Conservation (phyloP, 257 asterid genomes). For the Nicotiana attenuata region DNA sequence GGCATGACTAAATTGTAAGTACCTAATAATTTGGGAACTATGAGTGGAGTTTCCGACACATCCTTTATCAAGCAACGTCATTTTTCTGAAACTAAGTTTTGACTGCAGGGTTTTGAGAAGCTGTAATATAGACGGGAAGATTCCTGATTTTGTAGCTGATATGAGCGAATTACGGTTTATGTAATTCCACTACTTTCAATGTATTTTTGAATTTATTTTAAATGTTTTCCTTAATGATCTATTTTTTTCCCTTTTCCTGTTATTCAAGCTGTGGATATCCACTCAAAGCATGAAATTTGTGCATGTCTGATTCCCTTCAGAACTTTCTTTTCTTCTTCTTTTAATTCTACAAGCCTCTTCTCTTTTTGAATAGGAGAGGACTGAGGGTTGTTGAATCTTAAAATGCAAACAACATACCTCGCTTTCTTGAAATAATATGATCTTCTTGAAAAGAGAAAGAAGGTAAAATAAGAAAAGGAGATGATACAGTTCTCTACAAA, state of each 20-base stretch:
- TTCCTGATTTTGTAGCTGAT: slow-evolving; percentile 27
- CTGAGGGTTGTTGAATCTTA: neutral
- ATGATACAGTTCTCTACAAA: neutral
- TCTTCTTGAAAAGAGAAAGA: neutral
- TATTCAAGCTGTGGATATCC: neutral
- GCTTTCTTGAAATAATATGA: neutral
- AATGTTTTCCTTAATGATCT: neutral
- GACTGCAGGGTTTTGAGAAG: slow-evolving; percentile 56
- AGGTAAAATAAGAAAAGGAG: neutral
- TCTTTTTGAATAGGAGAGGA: neutral
- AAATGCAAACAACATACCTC: neutral
- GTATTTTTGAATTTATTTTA: neutral
- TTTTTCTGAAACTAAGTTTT: neutral
- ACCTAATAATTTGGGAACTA: slow-evolving; percentile 10
- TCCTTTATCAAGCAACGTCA: neutral
- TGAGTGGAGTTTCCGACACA: neutral
- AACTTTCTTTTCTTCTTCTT: neutral
- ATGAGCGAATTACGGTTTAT: slow-evolving; percentile 23
- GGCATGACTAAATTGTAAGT: slow-evolving; percentile 39
- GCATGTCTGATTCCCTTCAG: neutral
- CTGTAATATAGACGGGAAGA: slow-evolving; percentile 47
- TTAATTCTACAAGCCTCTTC: neutral
- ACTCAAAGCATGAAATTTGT: neutral
- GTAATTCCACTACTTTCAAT: slow-evolving; percentile 25
- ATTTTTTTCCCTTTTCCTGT: neutral